Conservation (phyloP, 1,139 yeast species). For the Taphrina betulina region DNA sequence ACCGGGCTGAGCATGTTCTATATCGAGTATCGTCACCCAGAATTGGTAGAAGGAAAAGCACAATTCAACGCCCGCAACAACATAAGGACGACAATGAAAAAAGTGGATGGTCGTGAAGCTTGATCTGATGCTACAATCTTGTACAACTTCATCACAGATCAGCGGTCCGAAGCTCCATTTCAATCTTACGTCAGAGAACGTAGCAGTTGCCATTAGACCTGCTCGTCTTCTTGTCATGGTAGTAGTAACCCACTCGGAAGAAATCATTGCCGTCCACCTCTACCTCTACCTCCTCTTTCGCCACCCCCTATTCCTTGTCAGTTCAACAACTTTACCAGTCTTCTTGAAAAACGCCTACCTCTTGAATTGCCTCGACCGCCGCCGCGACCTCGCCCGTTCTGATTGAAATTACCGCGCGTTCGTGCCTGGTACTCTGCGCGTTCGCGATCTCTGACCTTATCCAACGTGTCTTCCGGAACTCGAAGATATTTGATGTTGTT, state of each 20-base stretch:
- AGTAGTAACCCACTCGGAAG: not conserved
- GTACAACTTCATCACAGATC: too few species aligned
- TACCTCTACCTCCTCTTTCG: slow-evolving; percentile 36
- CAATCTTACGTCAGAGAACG: too few species aligned
- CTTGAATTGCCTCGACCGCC: slow-evolving; percentile 16
- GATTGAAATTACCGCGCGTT: slow-evolving; percentile 44
- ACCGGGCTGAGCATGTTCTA: too few species aligned
- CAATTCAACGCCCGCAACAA: too few species aligned
- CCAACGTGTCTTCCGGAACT: slow-evolving; percentile 56
- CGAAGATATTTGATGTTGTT: slow-evolving; percentile 69
- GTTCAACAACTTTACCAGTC: slow-evolving; percentile 38
- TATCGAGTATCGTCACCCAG: too few species aligned
- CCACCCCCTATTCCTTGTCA: slow-evolving; percentile 37
- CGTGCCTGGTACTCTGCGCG: slow-evolving; percentile 55
- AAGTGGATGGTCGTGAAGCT: too few species aligned
- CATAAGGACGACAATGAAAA: too few species aligned
- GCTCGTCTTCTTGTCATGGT: not conserved
- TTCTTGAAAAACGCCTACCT: slow-evolving; percentile 36
- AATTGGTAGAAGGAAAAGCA: too few species aligned
- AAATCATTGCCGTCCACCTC: slow-evolving; percentile 32
- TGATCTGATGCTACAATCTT: too few species aligned
- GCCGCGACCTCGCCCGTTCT: slow-evolving; percentile 33
- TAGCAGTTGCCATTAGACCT: slow-evolving; percentile 8
- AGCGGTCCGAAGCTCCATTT: too few species aligned
- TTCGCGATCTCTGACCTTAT: slow-evolving; percentile 65